Base-by-base conservation (phyloP, 2,329 filamentous ascomycete genomes). In the Monilinia laxa region DNA sequence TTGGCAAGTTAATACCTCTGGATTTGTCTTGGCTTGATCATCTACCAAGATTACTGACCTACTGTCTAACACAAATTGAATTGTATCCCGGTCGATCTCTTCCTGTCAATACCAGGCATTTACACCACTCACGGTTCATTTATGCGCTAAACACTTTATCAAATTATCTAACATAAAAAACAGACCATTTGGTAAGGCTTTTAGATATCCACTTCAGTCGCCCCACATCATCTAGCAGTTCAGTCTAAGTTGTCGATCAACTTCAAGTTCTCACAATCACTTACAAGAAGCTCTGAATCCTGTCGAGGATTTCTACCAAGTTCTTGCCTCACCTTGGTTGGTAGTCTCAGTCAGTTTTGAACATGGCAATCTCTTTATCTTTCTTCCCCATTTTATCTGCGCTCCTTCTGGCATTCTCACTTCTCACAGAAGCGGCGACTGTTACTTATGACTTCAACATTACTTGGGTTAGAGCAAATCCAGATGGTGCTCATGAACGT, bases 401-500 rank as follows among this genome's bases (percentile, higher is more conserved):
- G 63, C 71, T 76, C 68, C 67, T 73, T 69, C 64, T 73, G 65
- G 64, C 76, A 42, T 70, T 69, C 51, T 77, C 66, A 66, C 78
- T n/a, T 20, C 64, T 78, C 65, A 70, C 74, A 38, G 73, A 77
- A 73, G 80, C 80, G 40, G 81, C 79, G 59, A 84, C 80, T 0
- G 80, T 87, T 45, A 83, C 78, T 5, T 85, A 89, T 73, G 81
- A 91, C 76, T 92, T 90, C 79, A 86, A 88, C 72, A 81, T 92
- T 70, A 85, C 83, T 67, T 93, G 90, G 90, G 86, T 91, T 14
- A 84, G 79, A 53, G 85, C 88, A 45, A 89, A 90, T 72, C 91
- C 91, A 0, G 91, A 94, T 78, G 88, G 87, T 28, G 80, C 82
- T 10, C 83, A 83, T 68, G 81, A 84, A 51, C 83, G 90, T 42